Evolutionary conservation across 2,329 filamentous ascomycete species (phyloP).

Genomic region (Hirsutella thompsonii): DNA sequence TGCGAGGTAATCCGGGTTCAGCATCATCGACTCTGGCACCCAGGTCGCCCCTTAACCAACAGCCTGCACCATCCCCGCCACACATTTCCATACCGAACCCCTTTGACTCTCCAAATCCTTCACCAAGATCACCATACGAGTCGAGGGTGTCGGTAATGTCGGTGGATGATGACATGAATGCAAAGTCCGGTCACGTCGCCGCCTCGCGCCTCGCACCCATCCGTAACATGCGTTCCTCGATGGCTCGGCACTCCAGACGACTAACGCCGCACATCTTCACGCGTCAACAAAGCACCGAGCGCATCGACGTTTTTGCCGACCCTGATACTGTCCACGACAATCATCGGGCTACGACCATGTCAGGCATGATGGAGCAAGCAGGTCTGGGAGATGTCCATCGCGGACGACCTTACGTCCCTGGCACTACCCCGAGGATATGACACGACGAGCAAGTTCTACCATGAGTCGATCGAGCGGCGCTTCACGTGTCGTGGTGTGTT

Average conservation of each 20-base stretch:
- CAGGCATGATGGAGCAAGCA: slow-evolving; percentile 38
- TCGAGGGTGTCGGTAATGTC: slow-evolving; percentile 10
- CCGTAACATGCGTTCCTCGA: slow-evolving; percentile 22
- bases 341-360: slow-evolving; percentile 33
- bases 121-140: slow-evolving; percentile 6
- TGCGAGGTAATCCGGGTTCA: slow-evolving; percentile 22
- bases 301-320: slow-evolving; percentile 41
- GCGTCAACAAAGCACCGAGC: slow-evolving; percentile 31
- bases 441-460: too few relatives aligned
- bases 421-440: slow-evolving; percentile 18
- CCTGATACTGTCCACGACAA: slow-evolving; percentile 23
- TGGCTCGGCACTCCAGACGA: slow-evolving; percentile 9
- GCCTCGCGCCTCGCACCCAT: slow-evolving; percentile 20
- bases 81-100: slow-evolving; percentile 22
- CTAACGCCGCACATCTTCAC: slow-evolving; percentile 20
- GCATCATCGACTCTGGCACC: slow-evolving; percentile 1
- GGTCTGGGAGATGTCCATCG: slow-evolving; percentile 26
- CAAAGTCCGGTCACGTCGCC: slow-evolving; percentile 14
- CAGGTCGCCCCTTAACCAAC: slow-evolving; percentile 3
- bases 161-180: slow-evolving; percentile 13
- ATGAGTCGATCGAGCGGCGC: too few relatives aligned
- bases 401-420: slow-evolving; percentile 29
- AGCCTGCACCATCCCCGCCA: slow-evolving; percentile 2
- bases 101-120: slow-evolving; percentile 19
- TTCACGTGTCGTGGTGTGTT: not conserved